Base-by-base conservation (phyloP, 2,329 filamentous ascomycete genomes). In the Fusarium incarnatum region DNA sequence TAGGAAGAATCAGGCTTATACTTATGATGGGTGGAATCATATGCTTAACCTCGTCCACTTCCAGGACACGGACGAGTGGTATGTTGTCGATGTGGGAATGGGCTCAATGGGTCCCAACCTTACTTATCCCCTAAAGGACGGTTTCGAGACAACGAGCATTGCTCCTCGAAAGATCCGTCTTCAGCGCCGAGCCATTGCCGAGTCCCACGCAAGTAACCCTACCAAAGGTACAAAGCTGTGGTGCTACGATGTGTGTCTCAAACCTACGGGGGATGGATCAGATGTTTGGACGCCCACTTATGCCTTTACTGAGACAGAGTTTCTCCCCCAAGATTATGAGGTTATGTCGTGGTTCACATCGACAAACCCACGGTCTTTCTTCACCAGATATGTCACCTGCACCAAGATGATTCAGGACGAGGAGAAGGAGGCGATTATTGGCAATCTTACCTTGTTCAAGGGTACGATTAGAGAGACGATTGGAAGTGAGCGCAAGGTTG, bases 291-390 rank as follows among this genome's bases (percentile, higher is more conserved):
- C 32, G 5, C 32, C 32, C 3, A 37, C 49, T 2, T 57, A 57
- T 3, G 32, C 28, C 2, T 57, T 57, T 22, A 50, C 55, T 4
- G 55, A 57, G 20, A 57, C 34, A 0, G 55, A 57, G 4, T 57
- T 57, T 16, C 25, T 57, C 0, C 55, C 55, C 3, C 32, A 41
- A 18, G 55, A 57, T 6, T 57, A 57, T 6, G 45, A 57, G 7
- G 55, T 57, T 13, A 57, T 57, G 55, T 50, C 55, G 7, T 56
- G 53, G 53, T 49, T 56, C 12, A 56, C 53, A 2, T 56, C 53
- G 6, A 56, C 53, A 1, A 56, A 56, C 13, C 42, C 53, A 4
- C 20, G 55, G 2, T 50, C 45, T 5, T 50, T 57, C 8, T 57
- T 50, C 1, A 52, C 55, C 3, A 50, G 25, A 22, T 50, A 41